Conservation (phyloP, 257 asterid species). For the Salvia rosmarinus region DNA sequence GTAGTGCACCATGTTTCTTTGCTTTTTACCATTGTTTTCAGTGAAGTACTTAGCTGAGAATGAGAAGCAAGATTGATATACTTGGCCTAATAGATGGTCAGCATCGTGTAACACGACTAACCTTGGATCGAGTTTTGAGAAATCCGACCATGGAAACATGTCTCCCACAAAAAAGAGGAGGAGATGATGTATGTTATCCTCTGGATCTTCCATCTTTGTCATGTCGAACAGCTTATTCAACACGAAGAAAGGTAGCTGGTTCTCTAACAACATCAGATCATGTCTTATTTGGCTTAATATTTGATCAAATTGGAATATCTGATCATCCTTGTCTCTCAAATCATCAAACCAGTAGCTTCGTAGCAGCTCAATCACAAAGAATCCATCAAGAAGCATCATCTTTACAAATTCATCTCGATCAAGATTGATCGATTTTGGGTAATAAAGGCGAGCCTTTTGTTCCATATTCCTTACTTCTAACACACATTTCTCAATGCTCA, state of each 20-base stretch:
- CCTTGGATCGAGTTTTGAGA: not conserved
- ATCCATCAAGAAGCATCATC: constrained; percentile 50
- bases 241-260: constrained; percentile 39
- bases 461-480: not conserved
- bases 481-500: constrained; percentile 18
- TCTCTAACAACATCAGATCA: constrained; percentile 46
- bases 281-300: constrained; percentile 19
- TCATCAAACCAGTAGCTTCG: constrained; percentile 16
- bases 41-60: not conserved
- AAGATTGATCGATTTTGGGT: constrained; percentile 29
- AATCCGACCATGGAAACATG: constrained; percentile 20
- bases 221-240: constrained; percentile 34
- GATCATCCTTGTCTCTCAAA: constrained; percentile 27
- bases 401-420: constrained; percentile 19
- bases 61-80: constrained; percentile 18
- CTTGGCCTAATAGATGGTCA: constrained; percentile 33
- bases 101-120: not conserved
- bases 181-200: not conserved
- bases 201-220: constrained; percentile 22
- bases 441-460: constrained; percentile 35
- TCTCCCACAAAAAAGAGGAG: constrained; percentile 1
- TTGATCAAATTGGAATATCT: constrained; percentile 33
- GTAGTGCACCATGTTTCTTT: not conserved
- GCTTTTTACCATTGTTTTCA: not conserved
- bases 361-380: constrained; percentile 42